phyloP scores from a whole-genome alignment of 75 land plant species.

The Isoetes taiwanensis region DNA sequence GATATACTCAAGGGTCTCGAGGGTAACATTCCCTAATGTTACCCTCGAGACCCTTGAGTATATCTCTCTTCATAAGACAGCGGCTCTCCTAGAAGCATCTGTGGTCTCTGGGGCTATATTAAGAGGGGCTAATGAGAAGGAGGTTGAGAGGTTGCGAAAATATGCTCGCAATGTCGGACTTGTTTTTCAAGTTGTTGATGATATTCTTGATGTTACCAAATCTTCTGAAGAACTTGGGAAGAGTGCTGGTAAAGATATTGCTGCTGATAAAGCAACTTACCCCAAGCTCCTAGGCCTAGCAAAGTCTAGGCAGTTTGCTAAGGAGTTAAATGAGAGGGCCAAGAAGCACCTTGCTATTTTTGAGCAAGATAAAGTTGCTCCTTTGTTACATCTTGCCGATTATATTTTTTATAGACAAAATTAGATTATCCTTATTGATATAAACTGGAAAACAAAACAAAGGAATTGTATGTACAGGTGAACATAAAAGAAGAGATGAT shows the following conservation, averaged over 20 bases:
- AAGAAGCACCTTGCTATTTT: slow-evolving; percentile 23
- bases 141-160: slow-evolving; percentile 32
- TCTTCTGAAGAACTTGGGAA: slow-evolving; percentile 32
- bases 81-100: slow-evolving; percentile 34
- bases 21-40: too few relatives aligned
- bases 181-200: slow-evolving; percentile 28
- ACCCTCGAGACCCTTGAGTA: slow-evolving; percentile 28
- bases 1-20: too few relatives aligned
- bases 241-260: slow-evolving; percentile 33
- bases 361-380: slow-evolving; percentile 17
- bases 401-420: slow-evolving; percentile 29
- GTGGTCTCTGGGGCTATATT: slow-evolving; percentile 50
- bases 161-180: slow-evolving; percentile 40
- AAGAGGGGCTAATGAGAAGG: slow-evolving; percentile 47
- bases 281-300: slow-evolving; percentile 38
- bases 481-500: too few relatives aligned
- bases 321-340: slow-evolving; percentile 18
- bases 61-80: slow-evolving; percentile 47
- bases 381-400: slow-evolving; percentile 25
- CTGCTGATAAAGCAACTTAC: slow-evolving; percentile 24
- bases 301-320: slow-evolving; percentile 18
- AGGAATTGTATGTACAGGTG: too few relatives aligned
- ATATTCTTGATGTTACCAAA: slow-evolving; percentile 34
- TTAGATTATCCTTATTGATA: too few relatives aligned
- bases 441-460: too few relatives aligned